These are phyloP conservation scores for Sporothrix curviconia DNA, from an alignment of 2,329 filamentous ascomycete species.

Conservation along the genomic window DNA sequence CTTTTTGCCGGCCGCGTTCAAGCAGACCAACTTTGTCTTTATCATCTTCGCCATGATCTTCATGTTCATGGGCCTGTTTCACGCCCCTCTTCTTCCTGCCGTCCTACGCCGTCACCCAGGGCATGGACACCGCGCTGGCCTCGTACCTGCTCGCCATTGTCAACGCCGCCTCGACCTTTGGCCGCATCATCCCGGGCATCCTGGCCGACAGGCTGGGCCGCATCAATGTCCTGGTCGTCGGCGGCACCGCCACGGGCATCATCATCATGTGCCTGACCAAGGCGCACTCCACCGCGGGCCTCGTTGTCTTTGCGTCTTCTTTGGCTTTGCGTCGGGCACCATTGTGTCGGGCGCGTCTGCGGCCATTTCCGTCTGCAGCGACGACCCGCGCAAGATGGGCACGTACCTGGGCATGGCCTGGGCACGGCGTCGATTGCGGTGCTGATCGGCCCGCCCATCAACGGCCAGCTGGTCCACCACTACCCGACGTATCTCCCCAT, in stretches of 20 bases:
- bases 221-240: slow-evolving; percentile 33
- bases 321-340: slow-evolving; percentile 24
- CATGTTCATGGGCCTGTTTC: slow-evolving; percentile 36
- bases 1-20: slow-evolving; percentile 40
- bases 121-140: slow-evolving; percentile 39
- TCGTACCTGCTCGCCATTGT: slow-evolving; percentile 60
- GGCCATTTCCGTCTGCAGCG: slow-evolving; percentile 31
- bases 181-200: slow-evolving; percentile 46
- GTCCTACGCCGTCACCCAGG: slow-evolving; percentile 43
- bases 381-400: slow-evolving; percentile 44
- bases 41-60: slow-evolving; percentile 21
- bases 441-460: slow-evolving; percentile 40
- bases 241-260: slow-evolving; percentile 20
- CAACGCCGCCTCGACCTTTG: slow-evolving; percentile 50
- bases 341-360: slow-evolving; percentile 32
- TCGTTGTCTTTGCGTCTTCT: slow-evolving; percentile 20
- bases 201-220: slow-evolving; percentile 46
- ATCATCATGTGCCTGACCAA: slow-evolving; percentile 26
- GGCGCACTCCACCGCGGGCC: slow-evolving; percentile 15
- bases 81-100: slow-evolving; percentile 49
- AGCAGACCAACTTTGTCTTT: slow-evolving; percentile 46
- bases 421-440: slow-evolving; percentile 32
- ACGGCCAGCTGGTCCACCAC: slow-evolving; percentile 35
- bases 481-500: slow-evolving; percentile 33
- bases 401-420: slow-evolving; percentile 42